Evolutionary conservation across 352 stramenopile species (phyloP).

Genomic region (Thalassiosira exigua): DNA sequence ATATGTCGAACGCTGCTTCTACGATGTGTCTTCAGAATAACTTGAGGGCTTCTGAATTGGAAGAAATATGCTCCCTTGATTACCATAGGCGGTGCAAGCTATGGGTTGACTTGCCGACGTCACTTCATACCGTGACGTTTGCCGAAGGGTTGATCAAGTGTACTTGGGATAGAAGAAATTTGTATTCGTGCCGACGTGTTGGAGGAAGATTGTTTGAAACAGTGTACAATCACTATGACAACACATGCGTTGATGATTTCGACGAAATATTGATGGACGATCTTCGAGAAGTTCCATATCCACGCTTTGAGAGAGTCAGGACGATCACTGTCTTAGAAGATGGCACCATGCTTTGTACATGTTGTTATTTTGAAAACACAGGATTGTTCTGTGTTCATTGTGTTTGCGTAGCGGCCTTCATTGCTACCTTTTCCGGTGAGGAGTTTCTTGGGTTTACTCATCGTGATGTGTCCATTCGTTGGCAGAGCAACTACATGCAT

Average conservation of each 20-base stretch:
- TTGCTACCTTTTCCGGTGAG: neutral
- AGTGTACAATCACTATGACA: neutral
- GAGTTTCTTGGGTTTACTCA: conserved; percentile 26
- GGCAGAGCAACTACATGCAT: conserved; percentile 32
- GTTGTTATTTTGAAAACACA: conserved; percentile 3
- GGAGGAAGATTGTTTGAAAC: conserved; percentile 3
- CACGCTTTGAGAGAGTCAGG: neutral
- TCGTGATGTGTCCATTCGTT: conserved; percentile 15
- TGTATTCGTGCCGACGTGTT: neutral
- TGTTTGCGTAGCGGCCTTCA: neutral
- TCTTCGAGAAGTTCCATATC: neutral
- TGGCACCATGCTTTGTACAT: neutral
- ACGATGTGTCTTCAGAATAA: neutral
- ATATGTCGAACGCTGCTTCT: neutral
- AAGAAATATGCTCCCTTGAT: neutral
- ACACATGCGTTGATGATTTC: neutral
- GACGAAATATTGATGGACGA: conserved; percentile 4
- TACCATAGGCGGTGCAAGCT: neutral
- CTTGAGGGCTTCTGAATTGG: neutral
- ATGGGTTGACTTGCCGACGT: neutral
- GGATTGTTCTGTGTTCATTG: conserved; percentile 22
- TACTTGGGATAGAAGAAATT: neutral
- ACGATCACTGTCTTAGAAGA: neutral
- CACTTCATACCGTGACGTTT: neutral
- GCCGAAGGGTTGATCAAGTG: neutral